These are phyloP conservation scores for Globomyces pollinis-pini DNA, from an alignment of 192 early-diverging fungal genomes.

Conservation along the genomic window DNA sequence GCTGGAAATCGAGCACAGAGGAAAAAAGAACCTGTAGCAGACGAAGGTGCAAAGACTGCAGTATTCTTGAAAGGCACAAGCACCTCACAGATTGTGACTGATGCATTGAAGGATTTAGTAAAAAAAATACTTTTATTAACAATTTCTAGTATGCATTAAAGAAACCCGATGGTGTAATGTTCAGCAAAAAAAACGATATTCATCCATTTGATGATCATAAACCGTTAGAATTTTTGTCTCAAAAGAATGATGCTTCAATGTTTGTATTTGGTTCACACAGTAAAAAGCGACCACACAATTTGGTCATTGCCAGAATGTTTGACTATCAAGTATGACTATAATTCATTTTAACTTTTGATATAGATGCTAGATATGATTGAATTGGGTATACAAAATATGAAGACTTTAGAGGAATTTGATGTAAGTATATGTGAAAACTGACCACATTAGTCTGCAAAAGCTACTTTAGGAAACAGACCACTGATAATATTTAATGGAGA, in stretches of 20 bases:
- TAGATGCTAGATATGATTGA: conserved; percentile 96
- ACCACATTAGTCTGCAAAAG: no score
- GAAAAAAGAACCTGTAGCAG: conserved; percentile 81
- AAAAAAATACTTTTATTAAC: background rate
- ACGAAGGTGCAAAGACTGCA: conserved; percentile 86
- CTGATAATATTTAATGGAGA: conserved; percentile 87
- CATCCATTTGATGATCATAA: conserved; percentile 94
- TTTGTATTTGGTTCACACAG: conserved; percentile 85
- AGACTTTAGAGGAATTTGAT: conserved; percentile 67
- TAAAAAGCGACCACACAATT: conserved; percentile 94
- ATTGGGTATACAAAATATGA: conserved; percentile 68
- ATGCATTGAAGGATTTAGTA: conserved; percentile 86
- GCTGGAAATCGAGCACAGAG: conserved; percentile 77
- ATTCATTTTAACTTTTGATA: no score
- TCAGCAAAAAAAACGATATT: conserved; percentile 91
- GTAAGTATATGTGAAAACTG: no score
- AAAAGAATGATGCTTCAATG: conserved; percentile 91
- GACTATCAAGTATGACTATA: no score
- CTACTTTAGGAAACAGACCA: conserved; percentile 79
- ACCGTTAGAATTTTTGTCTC: conserved; percentile 85
- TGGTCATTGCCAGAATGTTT: conserved; percentile 86
- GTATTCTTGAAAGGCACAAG: conserved; percentile 81
- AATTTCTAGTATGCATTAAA: conserved; percentile 77
- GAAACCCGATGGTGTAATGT: conserved; percentile 80
- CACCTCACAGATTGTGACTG: conserved; percentile 75